These are phyloP conservation scores for Grosmannia huntii DNA, from an alignment of 2,329 filamentous ascomycete species.

Conservation along the genomic window DNA sequence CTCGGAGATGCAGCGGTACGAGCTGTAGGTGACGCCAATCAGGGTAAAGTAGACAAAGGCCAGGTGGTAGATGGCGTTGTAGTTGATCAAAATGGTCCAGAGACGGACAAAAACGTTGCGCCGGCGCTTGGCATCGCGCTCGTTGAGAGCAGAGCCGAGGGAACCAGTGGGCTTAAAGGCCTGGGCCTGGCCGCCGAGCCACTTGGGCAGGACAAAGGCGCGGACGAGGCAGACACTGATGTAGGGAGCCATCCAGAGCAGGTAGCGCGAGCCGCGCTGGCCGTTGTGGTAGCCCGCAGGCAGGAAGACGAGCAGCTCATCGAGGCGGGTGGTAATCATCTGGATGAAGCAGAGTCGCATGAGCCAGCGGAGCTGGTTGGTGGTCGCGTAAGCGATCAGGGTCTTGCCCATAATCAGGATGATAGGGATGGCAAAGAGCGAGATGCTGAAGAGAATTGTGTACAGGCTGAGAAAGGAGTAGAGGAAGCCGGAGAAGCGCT, in stretches of 20 bases:
- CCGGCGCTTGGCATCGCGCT: conserved; percentile 38
- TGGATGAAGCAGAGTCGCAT: conserved; percentile 41
- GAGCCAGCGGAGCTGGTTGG: conserved; percentile 44
- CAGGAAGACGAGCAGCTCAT: conserved; percentile 44
- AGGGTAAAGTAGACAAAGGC: conserved; percentile 40
- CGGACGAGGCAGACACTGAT: conserved; percentile 44
- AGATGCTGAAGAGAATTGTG: conserved; percentile 36
- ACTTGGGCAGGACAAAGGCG: conserved; percentile 43
- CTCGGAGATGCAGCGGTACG: conserved; percentile 34
- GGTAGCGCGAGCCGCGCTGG: conserved; percentile 40
- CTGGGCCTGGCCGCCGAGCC: conserved; percentile 45
- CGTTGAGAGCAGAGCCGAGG: conserved; percentile 40
- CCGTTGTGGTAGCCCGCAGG: conserved; percentile 47
- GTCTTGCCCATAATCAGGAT: conserved; percentile 42
- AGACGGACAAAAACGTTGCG: conserved; percentile 41
- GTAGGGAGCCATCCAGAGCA: conserved; percentile 52
- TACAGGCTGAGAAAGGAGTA: conserved; percentile 43
- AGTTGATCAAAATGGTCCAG: conserved; percentile 41
- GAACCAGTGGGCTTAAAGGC: conserved; percentile 51
- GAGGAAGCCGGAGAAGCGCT: conserved; percentile 46
- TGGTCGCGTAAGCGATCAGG: conserved; percentile 40
- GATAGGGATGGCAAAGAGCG: conserved; percentile 45
- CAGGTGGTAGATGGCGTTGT: conserved; percentile 42
- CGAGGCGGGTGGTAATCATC: conserved; percentile 37
- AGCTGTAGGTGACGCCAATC: conserved; percentile 34